Percentiles rank a stretch among this genome's conserved stretches.
Conservation (phyloP, 805 yeast species). For the Barnettozyma salicaria region DNA sequence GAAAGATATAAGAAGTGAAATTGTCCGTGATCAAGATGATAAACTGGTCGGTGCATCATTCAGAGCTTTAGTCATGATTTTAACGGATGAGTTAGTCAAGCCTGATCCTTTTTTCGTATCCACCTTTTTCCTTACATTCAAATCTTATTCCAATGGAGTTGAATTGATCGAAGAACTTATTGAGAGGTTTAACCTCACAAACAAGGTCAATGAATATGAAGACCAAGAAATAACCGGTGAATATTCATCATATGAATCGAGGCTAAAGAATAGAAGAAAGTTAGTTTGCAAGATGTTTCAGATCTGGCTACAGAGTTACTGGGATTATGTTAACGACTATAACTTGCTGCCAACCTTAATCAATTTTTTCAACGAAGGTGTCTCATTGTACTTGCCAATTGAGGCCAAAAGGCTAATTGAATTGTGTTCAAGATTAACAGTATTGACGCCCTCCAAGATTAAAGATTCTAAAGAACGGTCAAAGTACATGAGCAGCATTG, state of each 20-base stretch:
- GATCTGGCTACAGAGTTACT: constrained; percentile 86
- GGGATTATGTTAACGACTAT: constrained; percentile 64
- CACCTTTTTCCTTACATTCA: constrained; percentile 70
- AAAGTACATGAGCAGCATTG: constrained; percentile 4
- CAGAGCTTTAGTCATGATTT: constrained; percentile 55
- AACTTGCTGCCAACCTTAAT: constrained; percentile 59
- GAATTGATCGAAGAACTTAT: constrained; percentile 67
- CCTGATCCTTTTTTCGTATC: constrained; percentile 66
- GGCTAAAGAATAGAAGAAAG: constrained; percentile 52
- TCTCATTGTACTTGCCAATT: constrained; percentile 53
- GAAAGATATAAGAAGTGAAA: constrained; percentile 34
- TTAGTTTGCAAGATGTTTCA: constrained; percentile 64
- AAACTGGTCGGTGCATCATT: constrained; percentile 64
- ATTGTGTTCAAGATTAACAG: constrained; percentile 53
- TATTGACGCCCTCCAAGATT: constrained; percentile 45
- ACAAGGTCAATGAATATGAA: constrained; percentile 30
- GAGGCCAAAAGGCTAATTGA: constrained; percentile 60
- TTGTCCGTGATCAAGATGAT: constrained; percentile 45
- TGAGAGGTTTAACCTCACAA: constrained; percentile 51
- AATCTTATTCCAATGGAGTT: constrained; percentile 60
- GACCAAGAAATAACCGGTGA: constrained; percentile 30
- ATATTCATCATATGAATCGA: constrained; percentile 34
- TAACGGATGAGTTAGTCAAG: constrained; percentile 58
- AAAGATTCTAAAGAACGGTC: constrained; percentile 13
- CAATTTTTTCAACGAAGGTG: constrained; percentile 74